phyloP scores from a whole-genome alignment of 1,284 basidiomycete genomes.

The Heliocybe sulcata region DNA sequence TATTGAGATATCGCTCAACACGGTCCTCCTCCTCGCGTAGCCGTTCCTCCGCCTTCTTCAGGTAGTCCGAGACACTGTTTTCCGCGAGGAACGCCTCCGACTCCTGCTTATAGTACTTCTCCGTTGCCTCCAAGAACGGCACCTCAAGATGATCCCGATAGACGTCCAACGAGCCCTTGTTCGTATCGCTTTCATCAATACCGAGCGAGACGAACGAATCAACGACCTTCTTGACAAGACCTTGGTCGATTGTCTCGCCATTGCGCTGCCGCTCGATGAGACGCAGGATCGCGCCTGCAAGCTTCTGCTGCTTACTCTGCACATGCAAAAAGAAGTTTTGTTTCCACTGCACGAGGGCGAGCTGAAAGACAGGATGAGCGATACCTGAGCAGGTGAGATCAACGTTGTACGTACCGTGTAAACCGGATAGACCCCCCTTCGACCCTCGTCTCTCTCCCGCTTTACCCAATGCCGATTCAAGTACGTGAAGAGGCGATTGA shows the following conservation, averaged over 20 bases:
- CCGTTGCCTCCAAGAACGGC: conserved; percentile 86
- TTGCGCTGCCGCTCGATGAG: conserved; percentile 93
- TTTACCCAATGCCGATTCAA: conserved; percentile 99
- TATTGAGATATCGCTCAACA: conserved; percentile 92
- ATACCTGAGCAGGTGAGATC: too few species aligned
- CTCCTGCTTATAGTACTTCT: conserved; percentile 89
- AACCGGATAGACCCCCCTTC: conserved; percentile 91
- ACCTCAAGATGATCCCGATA: conserved; percentile 91
- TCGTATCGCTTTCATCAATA: conserved; percentile 85
- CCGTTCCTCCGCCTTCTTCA: conserved; percentile 93
- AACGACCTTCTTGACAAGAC: conserved; percentile 92
- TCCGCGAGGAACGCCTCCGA: conserved; percentile 86
- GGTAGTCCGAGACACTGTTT: conserved; percentile 93
- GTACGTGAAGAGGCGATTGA: conserved; percentile 94
- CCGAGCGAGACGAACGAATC: conserved; percentile 97
- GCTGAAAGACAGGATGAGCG: conserved; percentile 34
- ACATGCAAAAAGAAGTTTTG: conserved; percentile 86
- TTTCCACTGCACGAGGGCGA: conserved; percentile 96
- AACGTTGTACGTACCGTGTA: conserved; percentile 74
- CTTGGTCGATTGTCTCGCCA: conserved; percentile 91
- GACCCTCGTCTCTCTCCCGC: conserved; percentile 95
- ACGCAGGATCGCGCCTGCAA: conserved; percentile 85
- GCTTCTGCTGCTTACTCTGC: conserved; percentile 72
- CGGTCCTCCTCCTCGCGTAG: conserved; percentile 93
- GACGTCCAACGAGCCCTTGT: conserved; percentile 90